Base-by-base conservation (phyloP, 352 stramenopile genomes). In the Pythium rishiriense region DNA sequence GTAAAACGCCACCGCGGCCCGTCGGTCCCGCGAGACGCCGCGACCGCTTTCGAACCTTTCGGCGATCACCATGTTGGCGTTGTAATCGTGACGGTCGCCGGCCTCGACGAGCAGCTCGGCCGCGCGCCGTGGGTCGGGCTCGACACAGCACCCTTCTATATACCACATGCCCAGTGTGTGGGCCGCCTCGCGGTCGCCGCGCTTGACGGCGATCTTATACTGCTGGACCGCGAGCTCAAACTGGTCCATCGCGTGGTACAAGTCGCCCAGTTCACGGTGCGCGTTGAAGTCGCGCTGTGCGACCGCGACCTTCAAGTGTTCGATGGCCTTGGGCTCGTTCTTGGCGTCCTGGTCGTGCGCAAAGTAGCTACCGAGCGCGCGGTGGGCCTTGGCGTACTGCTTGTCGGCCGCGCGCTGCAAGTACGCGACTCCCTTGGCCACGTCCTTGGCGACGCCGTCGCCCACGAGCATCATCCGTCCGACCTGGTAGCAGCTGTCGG, bases 181-280 rank as follows among this genome's bases (percentile, higher is more conserved):
- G n/a, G 22, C 22, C 1, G 43, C 43, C 5, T 28, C 11, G n/a
- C 43, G 12, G 22, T 50, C 43, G 22, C 22, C n/a, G 2, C 22
- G 43, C 43, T 25, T 50, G 43, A 29, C 22, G 8, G n/a, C 43
- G 43, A 50, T 7, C 43, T 29, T 17, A 21, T 50, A 50, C 43
- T 50, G 43, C 43, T 50, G 43, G n/a, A 29, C n/a, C n/a, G 43
- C 43, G n/a, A 50, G 22, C n/a, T 50, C 43, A 17, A 19, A 21
- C 21, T 50, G 43, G 43, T 50, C 10, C n/a, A 29, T 29, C 6
- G 19, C 21, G 22, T 50, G 43, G 43, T 50, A 50, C 7, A 50
- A 9, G 12, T 50, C 22, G 14, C 43, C 43, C 8, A 50, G 4
- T 21, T 7, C 43, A 17, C 11, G 11, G 21, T 50, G 43, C 22